Evolutionary conservation across 768 basidiomycete species (phyloP), one percentile per base, ranked within the genome.

Genomic region (Pleurotus sapidus): DNA sequence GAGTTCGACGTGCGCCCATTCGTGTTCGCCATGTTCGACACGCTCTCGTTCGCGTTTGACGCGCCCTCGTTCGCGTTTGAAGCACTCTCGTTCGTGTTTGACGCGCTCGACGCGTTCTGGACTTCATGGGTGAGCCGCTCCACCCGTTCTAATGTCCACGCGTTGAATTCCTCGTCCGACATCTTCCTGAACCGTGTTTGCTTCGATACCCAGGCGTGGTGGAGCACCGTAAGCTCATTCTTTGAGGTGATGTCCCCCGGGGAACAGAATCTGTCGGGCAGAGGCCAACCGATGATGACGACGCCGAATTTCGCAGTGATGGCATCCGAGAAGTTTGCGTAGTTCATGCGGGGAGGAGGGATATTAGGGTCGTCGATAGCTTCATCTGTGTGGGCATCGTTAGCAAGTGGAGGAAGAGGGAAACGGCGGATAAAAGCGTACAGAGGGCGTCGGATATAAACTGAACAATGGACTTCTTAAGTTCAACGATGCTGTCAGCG

Each of bases 241-340:
- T 46, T 51, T 9, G 57, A 59, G 17, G 25, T 49, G n/a, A 67
- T 45, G 7, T 42, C 27, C 15, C 63, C 49, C 0, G 65, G 66
- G 11, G 47, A 30, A 9, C 20, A 39, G 59, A 67, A 63, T 14
- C 49, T 43, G 15, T 42, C 4, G 9, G 23, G 14, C 14, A 64
- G 61, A 4, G 65, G 66, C 66, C 66, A 67, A 47, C 50, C 54
- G 38, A 64, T 59, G 40, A 61, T 7, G 42, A 64, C 53, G 20
- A 67, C 55, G 38, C 60, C 49, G 37, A 60, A 45, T 18, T 15
- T 47, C 5, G 23, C 15, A 6, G 66, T 67, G 49, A 67, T 61
- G 39, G 58, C 57, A 3, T 46, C 25, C 12, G 62, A 60, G 54
- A 66, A 67, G 39, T 62, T 61, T 24, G 27, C 18, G 46, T 67